These are phyloP conservation scores for Encephalitozoon hellem DNA, from an alignment of 371 early-diverging fungal genomes.

Conservation along the genomic window DNA sequence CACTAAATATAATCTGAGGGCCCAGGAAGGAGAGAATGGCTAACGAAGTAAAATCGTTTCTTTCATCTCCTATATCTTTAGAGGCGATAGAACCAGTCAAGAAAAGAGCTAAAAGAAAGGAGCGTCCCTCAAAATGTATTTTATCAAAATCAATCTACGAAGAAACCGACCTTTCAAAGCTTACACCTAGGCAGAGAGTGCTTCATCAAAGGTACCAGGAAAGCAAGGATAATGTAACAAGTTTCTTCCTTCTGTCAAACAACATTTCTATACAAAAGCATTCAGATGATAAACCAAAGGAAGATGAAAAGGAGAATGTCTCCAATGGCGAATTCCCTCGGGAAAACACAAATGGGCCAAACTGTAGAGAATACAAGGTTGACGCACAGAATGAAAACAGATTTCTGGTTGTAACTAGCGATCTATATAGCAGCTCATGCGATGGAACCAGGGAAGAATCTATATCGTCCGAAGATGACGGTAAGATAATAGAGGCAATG, in stretches of 20 bases:
- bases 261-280: not conserved
- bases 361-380: not conserved
- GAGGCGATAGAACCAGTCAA: not conserved
- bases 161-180: not conserved
- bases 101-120: not conserved
- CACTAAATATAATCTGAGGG: not conserved
- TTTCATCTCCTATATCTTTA: not conserved
- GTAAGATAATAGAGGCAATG: not conserved
- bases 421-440: not conserved
- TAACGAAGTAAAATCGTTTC: not conserved
- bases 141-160: slow-evolving; percentile 1
- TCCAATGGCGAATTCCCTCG: not conserved
- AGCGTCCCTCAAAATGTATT: not conserved
- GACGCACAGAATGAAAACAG: not conserved
- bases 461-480: not conserved
- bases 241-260: not conserved
- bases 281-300: not conserved
- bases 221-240: not conserved
- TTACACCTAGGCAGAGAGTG: not conserved
- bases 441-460: not conserved
- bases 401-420: not conserved
- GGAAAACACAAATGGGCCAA: slow-evolving; percentile 7
- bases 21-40: not conserved
- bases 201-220: slow-evolving; percentile 8
- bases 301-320: not conserved